phyloP scores from a whole-genome alignment of 108 stramenopile genomes.

The Cyclotella distinguenda region DNA sequence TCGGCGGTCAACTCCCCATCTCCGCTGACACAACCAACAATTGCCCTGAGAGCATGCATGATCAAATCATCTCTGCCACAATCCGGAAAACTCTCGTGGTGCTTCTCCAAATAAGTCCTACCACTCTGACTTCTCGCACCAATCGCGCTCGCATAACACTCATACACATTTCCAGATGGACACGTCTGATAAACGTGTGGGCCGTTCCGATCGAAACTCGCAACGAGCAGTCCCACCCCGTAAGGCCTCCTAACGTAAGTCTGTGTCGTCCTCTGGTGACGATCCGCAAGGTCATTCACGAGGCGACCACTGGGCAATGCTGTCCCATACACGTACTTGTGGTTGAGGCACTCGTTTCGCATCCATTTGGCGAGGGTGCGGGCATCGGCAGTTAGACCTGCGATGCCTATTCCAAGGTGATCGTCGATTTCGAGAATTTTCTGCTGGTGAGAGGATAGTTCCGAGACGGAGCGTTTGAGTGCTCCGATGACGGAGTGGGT shows the following conservation, averaged over 20 bases:
- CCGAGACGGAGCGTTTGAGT: constrained; percentile 93
- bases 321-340: constrained; percentile 96
- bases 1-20: constrained; percentile 90
- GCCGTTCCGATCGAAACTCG: constrained; percentile 77
- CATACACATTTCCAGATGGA: constrained; percentile 96
- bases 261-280: constrained; percentile 98
- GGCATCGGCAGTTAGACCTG: constrained; percentile 97
- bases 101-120: constrained; percentile 97
- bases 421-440: constrained; percentile 97
- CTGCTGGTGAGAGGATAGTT: constrained; percentile 94
- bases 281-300: constrained; percentile 94
- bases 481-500: constrained; percentile 92
- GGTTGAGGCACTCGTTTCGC: constrained; percentile 96
- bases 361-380: constrained; percentile 96
- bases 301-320: constrained; percentile 88
- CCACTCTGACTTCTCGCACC: constrained; percentile 94
- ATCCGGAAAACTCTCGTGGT: constrained; percentile 66
- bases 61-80: constrained; percentile 83
- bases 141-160: constrained; percentile 95
- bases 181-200: constrained; percentile 97
- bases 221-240: constrained; percentile 96
- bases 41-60: constrained; percentile 93
- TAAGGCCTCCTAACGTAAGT: constrained; percentile 97
- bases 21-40: constrained; percentile 89
- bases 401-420: constrained; percentile 96